phyloP scores from a whole-genome alignment of 805 yeast species.

The Spathaspora hagerdaliae region DNA sequence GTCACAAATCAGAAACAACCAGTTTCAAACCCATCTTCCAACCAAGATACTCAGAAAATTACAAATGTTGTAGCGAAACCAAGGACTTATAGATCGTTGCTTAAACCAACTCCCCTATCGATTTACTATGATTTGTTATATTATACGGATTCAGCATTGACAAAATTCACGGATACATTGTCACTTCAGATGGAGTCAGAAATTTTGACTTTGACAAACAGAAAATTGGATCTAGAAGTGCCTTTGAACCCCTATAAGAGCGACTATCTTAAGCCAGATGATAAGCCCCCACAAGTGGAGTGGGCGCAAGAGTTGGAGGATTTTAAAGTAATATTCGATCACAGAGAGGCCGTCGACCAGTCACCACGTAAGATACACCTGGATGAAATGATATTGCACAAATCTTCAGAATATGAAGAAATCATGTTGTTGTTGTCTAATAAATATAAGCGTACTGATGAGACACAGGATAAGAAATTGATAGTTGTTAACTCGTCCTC shows the following conservation, averaged over 20 bases:
- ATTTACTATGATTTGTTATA: conserved; percentile 80
- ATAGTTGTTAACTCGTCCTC: conserved; percentile 33
- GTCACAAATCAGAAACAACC: not conserved
- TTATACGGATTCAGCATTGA: conserved; percentile 73
- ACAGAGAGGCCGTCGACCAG: conserved; percentile 28
- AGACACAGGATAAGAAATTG: conserved; percentile 34
- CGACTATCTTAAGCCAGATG: conserved; percentile 45
- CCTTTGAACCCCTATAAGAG: conserved; percentile 64
- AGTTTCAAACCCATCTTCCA: not conserved
- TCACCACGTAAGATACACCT: conserved; percentile 36
- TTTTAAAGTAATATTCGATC: conserved; percentile 23
- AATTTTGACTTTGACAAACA: conserved; percentile 68
- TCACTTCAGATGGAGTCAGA: conserved; percentile 87
- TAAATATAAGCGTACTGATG: conserved; percentile 36
- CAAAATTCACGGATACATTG: conserved; percentile 72
- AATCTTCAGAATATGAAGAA: conserved; percentile 81
- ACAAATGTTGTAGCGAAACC: conserved; percentile 42
- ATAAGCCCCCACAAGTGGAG: conserved; percentile 43
- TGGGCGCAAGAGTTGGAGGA: conserved; percentile 35
- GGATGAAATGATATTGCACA: conserved; percentile 50
- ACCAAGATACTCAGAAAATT: conserved; percentile 2
- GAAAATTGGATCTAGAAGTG: conserved; percentile 72
- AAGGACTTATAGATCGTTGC: conserved; percentile 68
- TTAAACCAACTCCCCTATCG: conserved; percentile 77
- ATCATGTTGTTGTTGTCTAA: conserved; percentile 58